Percentiles rank a stretch among this genome's conserved stretches.
Evolutionary conservation across 371 early-diverging fungal species (phyloP).

Genomic region (Haplosporangium sp.): DNA sequence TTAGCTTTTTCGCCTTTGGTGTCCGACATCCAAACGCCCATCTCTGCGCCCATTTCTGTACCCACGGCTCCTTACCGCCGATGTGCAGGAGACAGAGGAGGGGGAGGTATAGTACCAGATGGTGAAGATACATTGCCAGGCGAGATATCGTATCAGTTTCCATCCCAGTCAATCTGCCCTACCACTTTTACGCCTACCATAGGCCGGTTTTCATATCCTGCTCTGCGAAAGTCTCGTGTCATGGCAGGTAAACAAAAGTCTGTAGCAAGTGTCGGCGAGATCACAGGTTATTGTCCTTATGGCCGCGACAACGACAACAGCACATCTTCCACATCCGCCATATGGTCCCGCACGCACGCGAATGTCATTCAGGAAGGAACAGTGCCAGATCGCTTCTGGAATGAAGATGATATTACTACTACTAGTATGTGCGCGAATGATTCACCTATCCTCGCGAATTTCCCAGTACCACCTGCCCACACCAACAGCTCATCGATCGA

Average conservation of each 20-base stretch:
- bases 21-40: not conserved
- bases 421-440: not conserved
- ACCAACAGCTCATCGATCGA: too few relatives aligned
- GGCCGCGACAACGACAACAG: too few relatives aligned
- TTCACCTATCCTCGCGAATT: not conserved
- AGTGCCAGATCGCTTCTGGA: constrained; percentile 13
- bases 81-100: not conserved
- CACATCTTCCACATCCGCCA: too few relatives aligned
- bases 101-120: too few relatives aligned
- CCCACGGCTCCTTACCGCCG: not conserved
- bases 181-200: not conserved
- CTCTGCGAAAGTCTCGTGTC: not conserved
- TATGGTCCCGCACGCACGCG: constrained; percentile 8
- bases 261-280: too few relatives aligned
- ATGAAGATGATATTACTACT: not conserved
- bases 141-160: constrained; percentile 39
- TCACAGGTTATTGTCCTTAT: too few relatives aligned
- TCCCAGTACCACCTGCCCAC: not conserved
- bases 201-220: not conserved
- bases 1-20: too few relatives aligned
- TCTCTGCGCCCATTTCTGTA: not conserved
- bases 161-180: constrained; percentile 8
- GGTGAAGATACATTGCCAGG: not conserved
- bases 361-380: constrained; percentile 14
- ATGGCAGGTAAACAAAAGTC: not conserved